Evolutionary conservation across 108 stramenopile species (phyloP).

Genomic region (Stephanodiscus triporus): DNA sequence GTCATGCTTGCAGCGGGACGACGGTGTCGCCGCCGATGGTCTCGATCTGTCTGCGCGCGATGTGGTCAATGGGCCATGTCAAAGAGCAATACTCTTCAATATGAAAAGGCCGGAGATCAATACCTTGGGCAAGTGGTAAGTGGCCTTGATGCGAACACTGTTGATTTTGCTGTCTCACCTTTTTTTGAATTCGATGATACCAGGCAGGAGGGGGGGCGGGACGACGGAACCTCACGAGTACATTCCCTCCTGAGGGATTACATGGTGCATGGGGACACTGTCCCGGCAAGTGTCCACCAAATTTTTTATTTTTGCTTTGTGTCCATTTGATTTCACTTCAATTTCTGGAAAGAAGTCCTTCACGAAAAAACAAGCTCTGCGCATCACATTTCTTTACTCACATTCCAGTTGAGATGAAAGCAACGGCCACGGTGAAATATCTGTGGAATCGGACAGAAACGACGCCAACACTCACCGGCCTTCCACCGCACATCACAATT

Average conservation of each 20-base stretch:
- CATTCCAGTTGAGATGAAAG: too few relatives aligned
- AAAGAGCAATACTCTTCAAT: slow-evolving; percentile 20
- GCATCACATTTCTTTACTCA: too few relatives aligned
- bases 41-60: slow-evolving; percentile 14
- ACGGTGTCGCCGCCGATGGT: slow-evolving; percentile 5
- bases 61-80: slow-evolving; percentile 18
- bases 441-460: too few relatives aligned
- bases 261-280: background rate
- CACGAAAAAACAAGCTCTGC: background rate
- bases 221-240: background rate
- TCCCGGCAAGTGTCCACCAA: background rate
- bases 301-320: background rate
- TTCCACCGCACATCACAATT: too few relatives aligned
- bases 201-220: background rate
- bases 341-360: background rate
- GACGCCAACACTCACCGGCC: too few relatives aligned
- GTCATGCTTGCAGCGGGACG: too few relatives aligned
- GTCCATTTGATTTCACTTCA: background rate
- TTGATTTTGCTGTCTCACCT: background rate
- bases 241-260: background rate
- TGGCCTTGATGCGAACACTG: background rate
- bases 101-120: slow-evolving; percentile 31
- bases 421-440: background rate
- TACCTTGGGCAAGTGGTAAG: slow-evolving; percentile 2
- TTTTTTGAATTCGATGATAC: background rate